Evolutionary conservation across 192 early-diverging fungal genomes (phyloP).

Genomic region (Podila verticillata): DNA sequence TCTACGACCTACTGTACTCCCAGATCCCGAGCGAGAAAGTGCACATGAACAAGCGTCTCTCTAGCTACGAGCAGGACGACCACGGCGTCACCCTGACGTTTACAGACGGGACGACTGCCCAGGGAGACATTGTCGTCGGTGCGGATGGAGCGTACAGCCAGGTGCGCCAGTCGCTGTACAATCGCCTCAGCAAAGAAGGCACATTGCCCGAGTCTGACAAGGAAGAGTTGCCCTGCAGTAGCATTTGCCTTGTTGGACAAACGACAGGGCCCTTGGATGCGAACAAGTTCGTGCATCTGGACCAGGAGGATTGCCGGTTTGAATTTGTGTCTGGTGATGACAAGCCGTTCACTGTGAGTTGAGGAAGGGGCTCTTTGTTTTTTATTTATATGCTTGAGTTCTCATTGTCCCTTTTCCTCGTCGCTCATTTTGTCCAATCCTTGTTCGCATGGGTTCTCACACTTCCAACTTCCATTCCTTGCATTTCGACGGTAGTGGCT

Average conservation of each 20-base stretch:
- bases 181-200: background rate
- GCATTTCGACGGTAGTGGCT: constrained; percentile 1
- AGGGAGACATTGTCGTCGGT: constrained; percentile 14
- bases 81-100: background rate
- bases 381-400: no score
- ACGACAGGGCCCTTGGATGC: constrained; percentile 7
- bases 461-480: no score
- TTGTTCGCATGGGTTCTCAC: background rate
- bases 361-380: background rate
- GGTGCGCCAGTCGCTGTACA: constrained; percentile 2
- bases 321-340: constrained; percentile 9
- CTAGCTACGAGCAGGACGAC: background rate
- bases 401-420: background rate
- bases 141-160: constrained; percentile 17
- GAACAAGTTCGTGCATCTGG: constrained; percentile 10
- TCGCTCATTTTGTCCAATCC: background rate
- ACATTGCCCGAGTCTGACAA: background rate
- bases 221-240: constrained; percentile 11
- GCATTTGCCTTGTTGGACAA: constrained; percentile 20
- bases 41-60: constrained; percentile 6
- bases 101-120: constrained; percentile 8
- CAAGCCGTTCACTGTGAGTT: constrained; percentile 18
- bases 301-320: constrained; percentile 6
- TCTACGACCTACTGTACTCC: constrained; percentile 17
- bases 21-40: constrained; percentile 9